phyloP scores from a whole-genome alignment of 768 basidiomycete genomes.

The Kwoniella sp. region DNA sequence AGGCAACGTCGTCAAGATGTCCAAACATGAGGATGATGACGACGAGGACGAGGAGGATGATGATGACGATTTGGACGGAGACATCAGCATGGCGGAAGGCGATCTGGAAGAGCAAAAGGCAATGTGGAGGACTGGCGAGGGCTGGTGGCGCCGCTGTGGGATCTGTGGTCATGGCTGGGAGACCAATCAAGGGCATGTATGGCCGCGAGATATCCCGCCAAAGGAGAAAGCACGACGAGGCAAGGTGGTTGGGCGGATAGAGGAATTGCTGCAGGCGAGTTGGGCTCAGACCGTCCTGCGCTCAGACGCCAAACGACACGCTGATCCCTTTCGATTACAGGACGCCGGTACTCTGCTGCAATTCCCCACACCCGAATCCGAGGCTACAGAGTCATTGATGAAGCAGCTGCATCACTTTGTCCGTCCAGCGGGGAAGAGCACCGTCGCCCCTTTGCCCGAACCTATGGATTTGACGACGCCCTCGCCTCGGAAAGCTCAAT shows the following conservation, averaged over 20 bases:
- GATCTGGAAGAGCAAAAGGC: slow-evolving; percentile 52
- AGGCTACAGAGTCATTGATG: slow-evolving; percentile 19
- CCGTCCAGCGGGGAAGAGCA: slow-evolving; percentile 34
- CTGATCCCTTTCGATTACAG: slow-evolving; percentile 51
- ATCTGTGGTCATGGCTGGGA: slow-evolving; percentile 47
- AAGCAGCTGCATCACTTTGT: slow-evolving; percentile 32
- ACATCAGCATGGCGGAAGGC: slow-evolving; percentile 44
- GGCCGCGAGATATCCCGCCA: slow-evolving; percentile 55
- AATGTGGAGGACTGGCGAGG: slow-evolving; percentile 61
- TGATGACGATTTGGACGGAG: slow-evolving; percentile 69
- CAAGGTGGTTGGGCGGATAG: slow-evolving; percentile 71
- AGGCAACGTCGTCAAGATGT: slow-evolving; percentile 61
- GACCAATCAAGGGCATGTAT: slow-evolving; percentile 48
- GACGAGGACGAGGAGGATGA: slow-evolving; percentile 60
- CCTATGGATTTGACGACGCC: slow-evolving; percentile 22
- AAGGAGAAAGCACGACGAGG: slow-evolving; percentile 56
- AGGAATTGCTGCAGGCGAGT: slow-evolving; percentile 73
- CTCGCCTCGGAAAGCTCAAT: slow-evolving; percentile 13
- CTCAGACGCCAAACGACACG: neutral
- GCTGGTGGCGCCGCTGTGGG: slow-evolving; percentile 45
- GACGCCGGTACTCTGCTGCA: slow-evolving; percentile 65
- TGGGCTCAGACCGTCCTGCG: neutral
- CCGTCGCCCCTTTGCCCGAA: slow-evolving; percentile 26
- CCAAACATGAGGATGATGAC: slow-evolving; percentile 58
- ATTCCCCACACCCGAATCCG: slow-evolving; percentile 32